Percentiles rank a stretch among this genome's conserved stretches.
These are phyloP conservation scores for Ophiostoma fasciatum DNA, from an alignment of 2,329 filamentous ascomycete species.

Conservation along the genomic window DNA sequence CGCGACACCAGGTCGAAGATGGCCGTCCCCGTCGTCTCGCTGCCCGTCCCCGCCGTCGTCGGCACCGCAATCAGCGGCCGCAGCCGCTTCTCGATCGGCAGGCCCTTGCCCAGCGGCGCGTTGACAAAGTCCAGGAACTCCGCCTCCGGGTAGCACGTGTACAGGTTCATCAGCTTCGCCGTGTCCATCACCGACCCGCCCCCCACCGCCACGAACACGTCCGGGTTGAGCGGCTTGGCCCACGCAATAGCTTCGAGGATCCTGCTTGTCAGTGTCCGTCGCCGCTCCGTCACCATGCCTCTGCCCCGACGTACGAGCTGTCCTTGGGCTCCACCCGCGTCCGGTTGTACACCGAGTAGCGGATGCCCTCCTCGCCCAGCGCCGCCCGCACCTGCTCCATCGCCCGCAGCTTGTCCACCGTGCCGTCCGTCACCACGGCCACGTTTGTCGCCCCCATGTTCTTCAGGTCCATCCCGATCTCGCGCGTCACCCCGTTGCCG, in stretches of 20 bases:
- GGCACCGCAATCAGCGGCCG: conserved; percentile 70
- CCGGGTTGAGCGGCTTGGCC: conserved; percentile 63
- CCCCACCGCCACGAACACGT: conserved; percentile 86
- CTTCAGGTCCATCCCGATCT: conserved; percentile 94
- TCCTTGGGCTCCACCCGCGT: conserved; percentile 84
- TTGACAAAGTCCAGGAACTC: conserved; percentile 98
- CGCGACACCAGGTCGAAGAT: conserved; percentile 91
- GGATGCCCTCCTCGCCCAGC: conserved; percentile 61
- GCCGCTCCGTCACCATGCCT: too few relatives aligned
- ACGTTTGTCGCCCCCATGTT: conserved; percentile 82
- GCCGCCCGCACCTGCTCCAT: conserved; percentile 83
- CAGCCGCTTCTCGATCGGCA: conserved; percentile 55
- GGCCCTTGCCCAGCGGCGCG: conserved; percentile 74
- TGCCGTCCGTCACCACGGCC: conserved; percentile 80
- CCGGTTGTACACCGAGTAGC: conserved; percentile 67
- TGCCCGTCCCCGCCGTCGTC: conserved; percentile 75
- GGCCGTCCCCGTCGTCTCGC: conserved; percentile 91
- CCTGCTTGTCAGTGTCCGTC: too few relatives aligned
- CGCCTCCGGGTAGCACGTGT: conserved; percentile 77
- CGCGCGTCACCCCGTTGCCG: conserved; percentile 80
- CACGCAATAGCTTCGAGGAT: conserved; percentile 83
- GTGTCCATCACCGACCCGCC: conserved; percentile 95
- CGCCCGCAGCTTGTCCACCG: conserved; percentile 66
- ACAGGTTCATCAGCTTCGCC: conserved; percentile 96
- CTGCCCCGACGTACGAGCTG: conserved; percentile 65